phyloP scores from a whole-genome alignment of 1,284 basidiomycete species.

The Cryptococcus sp. region DNA sequence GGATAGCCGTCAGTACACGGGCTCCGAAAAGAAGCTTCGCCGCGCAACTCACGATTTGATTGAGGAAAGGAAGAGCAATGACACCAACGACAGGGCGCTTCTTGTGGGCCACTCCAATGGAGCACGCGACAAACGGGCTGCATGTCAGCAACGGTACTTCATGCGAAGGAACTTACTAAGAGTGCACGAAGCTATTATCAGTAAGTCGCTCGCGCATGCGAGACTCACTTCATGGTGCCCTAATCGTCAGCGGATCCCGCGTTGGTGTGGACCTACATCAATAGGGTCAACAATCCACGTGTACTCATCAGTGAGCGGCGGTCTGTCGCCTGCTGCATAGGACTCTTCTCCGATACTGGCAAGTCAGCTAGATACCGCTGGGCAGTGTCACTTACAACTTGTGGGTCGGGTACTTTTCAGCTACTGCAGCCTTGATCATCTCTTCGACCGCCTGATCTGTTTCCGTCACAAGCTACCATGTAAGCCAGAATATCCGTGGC shows the following conservation, averaged over 20 bases:
- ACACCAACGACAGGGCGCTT: constrained; percentile 78
- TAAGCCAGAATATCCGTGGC: not conserved
- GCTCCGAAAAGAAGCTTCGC: not conserved
- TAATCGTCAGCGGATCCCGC: constrained; percentile 9
- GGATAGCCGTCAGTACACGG: constrained; percentile 2
- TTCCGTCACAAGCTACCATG: constrained; percentile 72
- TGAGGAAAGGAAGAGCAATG: constrained; percentile 83
- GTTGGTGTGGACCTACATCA: constrained; percentile 32
- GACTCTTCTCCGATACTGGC: constrained; percentile 76
- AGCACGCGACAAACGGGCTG: constrained; percentile 52
- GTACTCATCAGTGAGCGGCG: constrained; percentile 67
- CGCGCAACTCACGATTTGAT: constrained; percentile 60
- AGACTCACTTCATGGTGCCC: constrained; percentile 48
- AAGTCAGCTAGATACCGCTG: constrained; percentile 1
- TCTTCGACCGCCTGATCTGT: constrained; percentile 90
- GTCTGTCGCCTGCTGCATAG: constrained; percentile 59
- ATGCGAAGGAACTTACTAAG: constrained; percentile 27
- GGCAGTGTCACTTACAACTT: constrained; percentile 55
- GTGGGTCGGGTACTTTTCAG: constrained; percentile 67
- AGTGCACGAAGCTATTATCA: constrained; percentile 44
- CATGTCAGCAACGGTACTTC: constrained; percentile 5
- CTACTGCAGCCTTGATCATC: constrained; percentile 70
- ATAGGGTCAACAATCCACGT: constrained; percentile 50
- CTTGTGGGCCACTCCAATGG: constrained; percentile 80
- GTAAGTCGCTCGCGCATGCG: not conserved